Conservation (phyloP, 352 stramenopile species). For the Aphanomyces invadans region DNA sequence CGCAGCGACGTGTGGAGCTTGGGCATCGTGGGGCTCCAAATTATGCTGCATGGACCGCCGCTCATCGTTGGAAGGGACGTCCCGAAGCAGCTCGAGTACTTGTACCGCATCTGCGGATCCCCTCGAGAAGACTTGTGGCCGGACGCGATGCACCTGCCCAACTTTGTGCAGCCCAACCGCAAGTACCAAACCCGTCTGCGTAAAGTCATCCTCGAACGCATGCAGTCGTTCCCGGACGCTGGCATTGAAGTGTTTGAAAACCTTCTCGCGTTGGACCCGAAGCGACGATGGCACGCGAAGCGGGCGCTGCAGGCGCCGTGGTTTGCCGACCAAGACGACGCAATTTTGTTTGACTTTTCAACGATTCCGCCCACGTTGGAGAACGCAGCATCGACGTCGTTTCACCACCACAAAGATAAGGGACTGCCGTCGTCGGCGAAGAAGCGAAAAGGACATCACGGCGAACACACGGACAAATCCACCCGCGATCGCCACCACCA, state of each 20-base stretch:
- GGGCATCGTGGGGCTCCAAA: slow-evolving; percentile 51
- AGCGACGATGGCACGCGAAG: slow-evolving; percentile 3
- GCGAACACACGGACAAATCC: no score
- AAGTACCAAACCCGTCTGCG: slow-evolving; percentile 69
- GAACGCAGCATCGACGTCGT: neutral
- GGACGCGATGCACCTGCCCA: slow-evolving; percentile 41
- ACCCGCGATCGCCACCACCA: neutral
- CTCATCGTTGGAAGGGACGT: slow-evolving; percentile 55
- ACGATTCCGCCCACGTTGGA: neutral
- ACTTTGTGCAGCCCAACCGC: slow-evolving; percentile 51
- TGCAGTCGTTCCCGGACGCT: slow-evolving; percentile 40
- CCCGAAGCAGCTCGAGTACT: slow-evolving; percentile 64
- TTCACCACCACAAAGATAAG: neutral
- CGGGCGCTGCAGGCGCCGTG: slow-evolving; percentile 7
- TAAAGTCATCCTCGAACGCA: slow-evolving; percentile 67
- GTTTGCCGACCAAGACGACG: slow-evolving; percentile 10
- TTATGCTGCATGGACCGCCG: slow-evolving; percentile 56
- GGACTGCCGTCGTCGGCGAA: no score
- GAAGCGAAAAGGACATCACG: neutral
- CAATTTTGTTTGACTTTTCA: neutral
- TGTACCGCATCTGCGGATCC: slow-evolving; percentile 72
- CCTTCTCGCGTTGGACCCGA: slow-evolving; percentile 71
- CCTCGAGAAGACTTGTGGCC: slow-evolving; percentile 42
- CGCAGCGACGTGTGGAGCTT: slow-evolving; percentile 68
- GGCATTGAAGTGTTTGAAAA: slow-evolving; percentile 56